Evolutionary conservation across 2,329 filamentous ascomycete species (phyloP), one percentile per base, ranked within the genome.

Genomic region (Penicillium sclerotigenum): DNA sequence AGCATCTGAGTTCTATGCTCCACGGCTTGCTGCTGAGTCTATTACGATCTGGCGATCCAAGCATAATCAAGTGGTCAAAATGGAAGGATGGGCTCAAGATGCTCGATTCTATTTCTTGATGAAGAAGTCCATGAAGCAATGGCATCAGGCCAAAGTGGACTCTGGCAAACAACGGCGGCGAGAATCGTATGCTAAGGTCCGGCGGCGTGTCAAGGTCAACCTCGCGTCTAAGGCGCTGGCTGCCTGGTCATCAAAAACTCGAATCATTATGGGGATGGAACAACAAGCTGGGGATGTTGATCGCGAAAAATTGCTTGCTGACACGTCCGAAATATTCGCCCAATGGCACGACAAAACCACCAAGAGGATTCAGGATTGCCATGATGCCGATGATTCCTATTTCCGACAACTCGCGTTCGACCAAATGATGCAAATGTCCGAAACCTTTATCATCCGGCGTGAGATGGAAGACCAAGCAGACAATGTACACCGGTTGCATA

Each of bases 41-140:
- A 58, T 79, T 16, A 65, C 66, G 20, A 65, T 70, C 38, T 79
- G 75, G 76, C 69, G 56, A 40, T 66, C 65, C 8, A 72, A 70
- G 46, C 59, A 65, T 13, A 69, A 75, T 16, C 76, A 83, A 59
- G 68, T 79, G 11, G 64, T 70, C 26, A 75, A 79, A 61, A 68
- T 86, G 42, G 75, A 81, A 41, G 73, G 72, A 24, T 82, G 80
- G 81, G 80, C 83, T 26, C 69, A 70, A n/a, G 78, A 82, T 66
- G 83, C 82, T 24, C 71, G 76, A 11, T 85, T 81, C 60, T 86
- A 83, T 65, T 80, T 83, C 36, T 65, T 81, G n/a, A 72, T 77
- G 40, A 83, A 74, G 8, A 74, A 71, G 40, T 71, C 75, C 2
- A 61, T 85, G 49, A 82, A 79, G 59, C 67, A 68, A 14, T 86